Conservation (phyloP, 2,329 filamentous ascomycete genomes). For the Eutypella sp. region DNA sequence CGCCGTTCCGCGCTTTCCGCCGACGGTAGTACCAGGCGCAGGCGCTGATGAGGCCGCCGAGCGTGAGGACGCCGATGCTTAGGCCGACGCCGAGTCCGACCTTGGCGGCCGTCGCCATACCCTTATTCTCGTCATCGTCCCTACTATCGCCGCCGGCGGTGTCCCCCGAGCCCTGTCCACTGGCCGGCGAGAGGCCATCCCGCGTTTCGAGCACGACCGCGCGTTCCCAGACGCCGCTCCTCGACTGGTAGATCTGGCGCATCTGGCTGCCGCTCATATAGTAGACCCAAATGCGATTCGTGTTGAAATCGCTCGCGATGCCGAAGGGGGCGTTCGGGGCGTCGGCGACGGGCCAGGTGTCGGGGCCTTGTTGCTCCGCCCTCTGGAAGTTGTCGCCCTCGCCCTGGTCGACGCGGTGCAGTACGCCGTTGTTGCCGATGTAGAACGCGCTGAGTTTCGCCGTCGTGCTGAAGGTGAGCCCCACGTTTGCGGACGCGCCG, state of each 20-base stretch:
- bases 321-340: background rate
- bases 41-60: background rate
- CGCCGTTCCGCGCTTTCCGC: background rate
- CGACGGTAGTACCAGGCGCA: background rate
- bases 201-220: background rate
- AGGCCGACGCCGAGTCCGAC: background rate
- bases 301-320: background rate
- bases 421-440: background rate
- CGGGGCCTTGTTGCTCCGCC: background rate
- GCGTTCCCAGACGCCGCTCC: background rate
- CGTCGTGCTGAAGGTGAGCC: background rate
- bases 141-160: background rate
- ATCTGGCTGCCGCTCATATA: background rate
- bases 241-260: background rate
- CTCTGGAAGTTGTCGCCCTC: conserved; percentile 10
- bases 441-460: background rate
- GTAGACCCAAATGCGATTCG: conserved; percentile 1
- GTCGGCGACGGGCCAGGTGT: background rate
- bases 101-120: background rate
- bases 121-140: background rate
- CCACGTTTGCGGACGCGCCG: background rate
- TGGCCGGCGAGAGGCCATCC: background rate
- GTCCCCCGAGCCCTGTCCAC: background rate
- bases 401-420: background rate
- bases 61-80: background rate